Conservation (phyloP, 2,329 filamentous ascomycete species). For the Fusarium palustre region DNA sequence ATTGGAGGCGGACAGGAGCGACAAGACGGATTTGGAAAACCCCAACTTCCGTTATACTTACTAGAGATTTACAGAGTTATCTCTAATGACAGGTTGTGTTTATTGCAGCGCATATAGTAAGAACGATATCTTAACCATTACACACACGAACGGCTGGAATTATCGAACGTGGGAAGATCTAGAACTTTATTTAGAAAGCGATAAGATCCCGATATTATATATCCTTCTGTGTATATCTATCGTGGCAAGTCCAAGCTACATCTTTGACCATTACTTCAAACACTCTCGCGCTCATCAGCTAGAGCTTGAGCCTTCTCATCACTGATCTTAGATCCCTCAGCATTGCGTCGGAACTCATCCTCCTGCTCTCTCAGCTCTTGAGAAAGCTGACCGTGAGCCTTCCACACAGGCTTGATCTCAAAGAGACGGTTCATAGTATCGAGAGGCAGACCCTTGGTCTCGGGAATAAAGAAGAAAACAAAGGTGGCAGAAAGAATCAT, state of each 20-base stretch:
- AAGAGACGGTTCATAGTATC: slow-evolving; percentile 75
- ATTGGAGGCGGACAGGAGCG: slow-evolving; percentile 12
- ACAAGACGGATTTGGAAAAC: slow-evolving; percentile 39
- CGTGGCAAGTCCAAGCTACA: neutral
- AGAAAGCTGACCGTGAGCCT: slow-evolving; percentile 59
- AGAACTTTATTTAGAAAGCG: neutral
- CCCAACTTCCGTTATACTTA: slow-evolving; percentile 36
- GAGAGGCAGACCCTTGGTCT: slow-evolving; percentile 74
- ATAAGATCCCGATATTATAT: neutral
- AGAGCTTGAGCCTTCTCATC: slow-evolving; percentile 44
- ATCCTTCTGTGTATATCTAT: neutral
- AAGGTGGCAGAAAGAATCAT: slow-evolving; percentile 69
- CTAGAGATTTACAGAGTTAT: neutral
- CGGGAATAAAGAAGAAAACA: slow-evolving; percentile 72
- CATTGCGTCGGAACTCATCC: slow-evolving; percentile 49
- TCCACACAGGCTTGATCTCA: slow-evolving; percentile 57
- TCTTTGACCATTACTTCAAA: neutral
- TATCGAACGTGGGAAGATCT: neutral
- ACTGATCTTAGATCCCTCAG: slow-evolving; percentile 39
- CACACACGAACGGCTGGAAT: neutral
- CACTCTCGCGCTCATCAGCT: neutral
- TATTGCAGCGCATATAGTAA: neutral
- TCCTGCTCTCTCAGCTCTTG: slow-evolving; percentile 54
- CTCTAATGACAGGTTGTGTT: neutral
- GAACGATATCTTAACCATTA: neutral